Evolutionary conservation across 2,329 filamentous ascomycete genomes (phyloP).

Genomic region (Hymenoscyphus fraxineus): DNA sequence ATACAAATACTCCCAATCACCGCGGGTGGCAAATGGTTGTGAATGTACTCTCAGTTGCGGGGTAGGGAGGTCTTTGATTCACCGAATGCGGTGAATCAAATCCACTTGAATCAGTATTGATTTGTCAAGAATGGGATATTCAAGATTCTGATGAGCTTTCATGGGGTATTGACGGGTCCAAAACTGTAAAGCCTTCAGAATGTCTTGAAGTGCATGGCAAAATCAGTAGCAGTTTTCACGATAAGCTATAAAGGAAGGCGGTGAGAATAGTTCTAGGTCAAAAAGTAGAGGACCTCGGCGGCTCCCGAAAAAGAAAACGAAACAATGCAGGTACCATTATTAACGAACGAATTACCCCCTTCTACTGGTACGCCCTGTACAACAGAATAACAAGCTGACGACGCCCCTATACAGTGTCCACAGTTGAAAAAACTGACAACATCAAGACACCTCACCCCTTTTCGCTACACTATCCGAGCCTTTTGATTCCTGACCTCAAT

Average conservation of each 20-base stretch:
- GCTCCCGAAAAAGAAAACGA: not conserved
- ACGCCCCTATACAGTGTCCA: not conserved
- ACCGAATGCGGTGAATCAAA: not conserved
- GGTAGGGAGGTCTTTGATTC: not conserved
- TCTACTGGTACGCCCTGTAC: not conserved
- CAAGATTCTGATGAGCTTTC: not conserved
- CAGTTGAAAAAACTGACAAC: not conserved
- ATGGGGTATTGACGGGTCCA: not conserved
- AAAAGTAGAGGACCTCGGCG: not conserved
- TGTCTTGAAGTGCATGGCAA: not conserved
- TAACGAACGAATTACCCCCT: not conserved
- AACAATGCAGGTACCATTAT: not conserved
- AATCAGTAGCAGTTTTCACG: not conserved
- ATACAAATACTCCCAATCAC: not conserved
- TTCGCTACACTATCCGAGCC: not conserved
- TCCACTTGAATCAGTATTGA: not conserved
- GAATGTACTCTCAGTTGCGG: not conserved
- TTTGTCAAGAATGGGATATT: not conserved
- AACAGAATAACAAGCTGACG: not conserved
- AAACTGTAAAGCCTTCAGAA: not conserved
- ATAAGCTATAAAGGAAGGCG: not conserved
- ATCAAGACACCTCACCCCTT: not conserved
- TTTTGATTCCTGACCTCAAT: not conserved
- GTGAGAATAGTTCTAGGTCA: not conserved
- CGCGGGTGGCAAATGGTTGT: not conserved